These are phyloP conservation scores for Arabis hirsuta DNA, from an alignment of 345 rosid genomes.

Conservation along the genomic window DNA sequence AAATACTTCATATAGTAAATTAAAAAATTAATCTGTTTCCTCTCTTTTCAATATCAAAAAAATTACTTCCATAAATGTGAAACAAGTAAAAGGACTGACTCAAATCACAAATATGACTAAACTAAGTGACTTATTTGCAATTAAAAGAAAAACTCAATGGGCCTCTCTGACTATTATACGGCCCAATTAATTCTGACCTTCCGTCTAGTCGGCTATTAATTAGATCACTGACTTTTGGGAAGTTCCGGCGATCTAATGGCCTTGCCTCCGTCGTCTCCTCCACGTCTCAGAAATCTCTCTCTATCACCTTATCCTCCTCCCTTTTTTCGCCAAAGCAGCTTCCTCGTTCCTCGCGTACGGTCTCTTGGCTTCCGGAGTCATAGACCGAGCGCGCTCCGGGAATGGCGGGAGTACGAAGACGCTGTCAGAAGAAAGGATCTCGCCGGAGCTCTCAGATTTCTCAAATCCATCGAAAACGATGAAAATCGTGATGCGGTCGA, in stretches of 20 bases:
- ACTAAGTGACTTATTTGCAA: not conserved
- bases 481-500: conserved; percentile 32
- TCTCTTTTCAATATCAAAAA: not conserved
- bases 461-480: conserved; percentile 55
- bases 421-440: conserved; percentile 89
- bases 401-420: conserved; percentile 88
- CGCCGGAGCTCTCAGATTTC: conserved; percentile 75
- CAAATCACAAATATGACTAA: not conserved
- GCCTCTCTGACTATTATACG: not conserved
- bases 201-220: not conserved
- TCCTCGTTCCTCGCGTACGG: conserved; percentile 4
- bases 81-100: not conserved
- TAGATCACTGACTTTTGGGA: too few species aligned
- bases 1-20: too few species aligned
- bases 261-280: conserved; percentile 26
- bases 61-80: not conserved
- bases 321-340: conserved; percentile 9
- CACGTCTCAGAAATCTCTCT: conserved; percentile 26
- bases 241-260: conserved; percentile 23
- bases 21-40: too few species aligned
- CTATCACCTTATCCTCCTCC: conserved; percentile 27
- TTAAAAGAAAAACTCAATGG: not conserved
- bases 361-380: conserved; percentile 8
- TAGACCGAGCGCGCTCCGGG: conserved; percentile 57
- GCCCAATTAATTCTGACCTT: conserved; percentile 17